phyloP scores from a whole-genome alignment of 1,139 yeast species.

The Kurtzmaniella quercitrusa region DNA sequence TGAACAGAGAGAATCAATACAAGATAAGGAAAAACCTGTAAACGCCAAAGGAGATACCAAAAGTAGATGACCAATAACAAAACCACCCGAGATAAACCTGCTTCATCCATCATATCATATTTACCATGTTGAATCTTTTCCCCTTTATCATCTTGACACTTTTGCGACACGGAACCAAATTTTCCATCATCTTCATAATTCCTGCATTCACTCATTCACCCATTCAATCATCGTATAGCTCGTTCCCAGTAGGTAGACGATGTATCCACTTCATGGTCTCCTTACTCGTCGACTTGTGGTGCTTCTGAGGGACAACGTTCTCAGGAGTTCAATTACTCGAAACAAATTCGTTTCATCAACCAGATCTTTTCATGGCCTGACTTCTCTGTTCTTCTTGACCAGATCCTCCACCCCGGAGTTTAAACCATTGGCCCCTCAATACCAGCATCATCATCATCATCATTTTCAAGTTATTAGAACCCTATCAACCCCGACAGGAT shows the following conservation, averaged over 20 bases:
- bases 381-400: too few species aligned
- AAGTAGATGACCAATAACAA: too few species aligned
- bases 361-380: neutral
- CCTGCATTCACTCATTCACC: neutral
- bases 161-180: neutral
- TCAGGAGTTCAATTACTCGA: neutral
- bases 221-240: neutral
- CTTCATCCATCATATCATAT: neutral
- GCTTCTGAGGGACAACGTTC: neutral
- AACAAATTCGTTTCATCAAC: neutral
- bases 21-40: too few species aligned
- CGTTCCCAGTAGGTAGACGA: neutral
- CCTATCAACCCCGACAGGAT: neutral
- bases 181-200: neutral
- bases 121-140: neutral
- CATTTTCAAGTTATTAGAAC: too few species aligned
- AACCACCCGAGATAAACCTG: too few species aligned
- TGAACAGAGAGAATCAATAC: too few species aligned
- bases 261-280: neutral
- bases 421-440: too few species aligned
- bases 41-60: too few species aligned
- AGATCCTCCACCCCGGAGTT: too few species aligned
- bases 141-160: neutral
- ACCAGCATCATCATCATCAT: too few species aligned
- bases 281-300: neutral